Evolutionary conservation across 1,139 yeast species (phyloP).

Genomic region (Blastobotrys malaysiensis): DNA sequence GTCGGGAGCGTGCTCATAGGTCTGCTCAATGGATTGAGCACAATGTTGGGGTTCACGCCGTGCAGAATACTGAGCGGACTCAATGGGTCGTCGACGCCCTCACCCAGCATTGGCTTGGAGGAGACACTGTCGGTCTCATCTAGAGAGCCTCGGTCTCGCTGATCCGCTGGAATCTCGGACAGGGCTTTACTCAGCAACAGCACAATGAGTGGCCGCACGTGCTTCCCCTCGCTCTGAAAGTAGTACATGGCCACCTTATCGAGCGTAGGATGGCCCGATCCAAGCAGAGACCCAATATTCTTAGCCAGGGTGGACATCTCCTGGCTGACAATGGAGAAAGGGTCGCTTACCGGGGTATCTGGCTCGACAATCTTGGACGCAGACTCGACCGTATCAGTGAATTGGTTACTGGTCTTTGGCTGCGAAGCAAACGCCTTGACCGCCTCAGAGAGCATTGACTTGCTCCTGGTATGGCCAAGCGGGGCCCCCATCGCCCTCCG

Average conservation of each 20-base stretch:
- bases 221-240: slow-evolving; percentile 94
- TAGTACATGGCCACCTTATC: slow-evolving; percentile 88
- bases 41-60: slow-evolving; percentile 78
- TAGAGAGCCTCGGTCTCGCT: slow-evolving; percentile 51
- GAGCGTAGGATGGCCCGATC: slow-evolving; percentile 89
- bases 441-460: slow-evolving; percentile 27
- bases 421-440: slow-evolving; percentile 16
- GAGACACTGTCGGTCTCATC: slow-evolving; percentile 33
- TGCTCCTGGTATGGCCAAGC: slow-evolving; percentile 9
- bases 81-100: slow-evolving; percentile 40
- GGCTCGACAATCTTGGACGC: slow-evolving; percentile 84
- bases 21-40: slow-evolving; percentile 75
- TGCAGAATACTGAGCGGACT: slow-evolving; percentile 80
- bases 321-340: slow-evolving; percentile 85
- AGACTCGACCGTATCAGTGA: slow-evolving; percentile 59
- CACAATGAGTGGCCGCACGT: slow-evolving; percentile 87
- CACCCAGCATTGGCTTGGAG: slow-evolving; percentile 25
- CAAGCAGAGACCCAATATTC: slow-evolving; percentile 79
- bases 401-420: slow-evolving; percentile 13
- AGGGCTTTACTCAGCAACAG: slow-evolving; percentile 77
- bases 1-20: slow-evolving; percentile 69
- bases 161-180: slow-evolving; percentile 63
- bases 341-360: slow-evolving; percentile 55
- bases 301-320: slow-evolving; percentile 89
- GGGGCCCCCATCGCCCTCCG: neutral